A percentile compares a stretch with the other conserved stretches of the same genome.
These are phyloP conservation scores for Alternaria viburni DNA, from an alignment of 2,329 filamentous ascomycete species.

Conservation along the genomic window DNA sequence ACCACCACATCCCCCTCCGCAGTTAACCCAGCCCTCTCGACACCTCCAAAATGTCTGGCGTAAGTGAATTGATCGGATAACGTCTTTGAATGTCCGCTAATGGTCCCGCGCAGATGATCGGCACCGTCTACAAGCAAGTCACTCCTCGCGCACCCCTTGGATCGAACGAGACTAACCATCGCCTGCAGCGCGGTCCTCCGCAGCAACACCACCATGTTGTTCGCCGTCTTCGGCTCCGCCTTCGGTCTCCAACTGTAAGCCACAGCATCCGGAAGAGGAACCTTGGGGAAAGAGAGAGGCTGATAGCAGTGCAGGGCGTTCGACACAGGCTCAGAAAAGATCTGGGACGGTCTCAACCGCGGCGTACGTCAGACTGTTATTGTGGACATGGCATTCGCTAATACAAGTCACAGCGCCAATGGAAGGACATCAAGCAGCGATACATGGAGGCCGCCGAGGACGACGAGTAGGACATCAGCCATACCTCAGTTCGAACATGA, in stretches of 20 bases:
- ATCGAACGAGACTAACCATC: constrained; percentile 37
- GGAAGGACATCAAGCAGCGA: constrained; percentile 96
- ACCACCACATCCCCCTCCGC: constrained; percentile 30
- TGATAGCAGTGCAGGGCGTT: constrained; percentile 68
- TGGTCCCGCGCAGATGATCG: constrained; percentile 53
- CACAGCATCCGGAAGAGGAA: background rate
- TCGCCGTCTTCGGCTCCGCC: constrained; percentile 81
- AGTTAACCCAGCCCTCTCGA: constrained; percentile 25
- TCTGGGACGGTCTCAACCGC: constrained; percentile 91
- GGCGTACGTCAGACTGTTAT: constrained; percentile 64
- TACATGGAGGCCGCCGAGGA: constrained; percentile 77
- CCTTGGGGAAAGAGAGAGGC: constrained; percentile 15
- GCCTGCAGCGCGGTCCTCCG: constrained; percentile 76
- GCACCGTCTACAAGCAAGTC: constrained; percentile 61
- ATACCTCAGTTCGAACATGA: constrained; percentile 16
- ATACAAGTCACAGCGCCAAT: constrained; percentile 77
- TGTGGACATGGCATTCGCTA: constrained; percentile 17
- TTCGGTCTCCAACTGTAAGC: constrained; percentile 95
- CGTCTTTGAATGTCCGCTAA: constrained; percentile 28
- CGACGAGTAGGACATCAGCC: constrained; percentile 53
- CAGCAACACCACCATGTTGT: constrained; percentile 87
- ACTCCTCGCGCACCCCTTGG: constrained; percentile 23
- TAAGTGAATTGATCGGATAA: constrained; percentile 52
- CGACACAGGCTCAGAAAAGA: constrained; percentile 78
- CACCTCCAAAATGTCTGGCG: constrained; percentile 63